Conservation (phyloP, 495 filamentous ascomycete genomes). For the Sordaria brevicollis region DNA sequence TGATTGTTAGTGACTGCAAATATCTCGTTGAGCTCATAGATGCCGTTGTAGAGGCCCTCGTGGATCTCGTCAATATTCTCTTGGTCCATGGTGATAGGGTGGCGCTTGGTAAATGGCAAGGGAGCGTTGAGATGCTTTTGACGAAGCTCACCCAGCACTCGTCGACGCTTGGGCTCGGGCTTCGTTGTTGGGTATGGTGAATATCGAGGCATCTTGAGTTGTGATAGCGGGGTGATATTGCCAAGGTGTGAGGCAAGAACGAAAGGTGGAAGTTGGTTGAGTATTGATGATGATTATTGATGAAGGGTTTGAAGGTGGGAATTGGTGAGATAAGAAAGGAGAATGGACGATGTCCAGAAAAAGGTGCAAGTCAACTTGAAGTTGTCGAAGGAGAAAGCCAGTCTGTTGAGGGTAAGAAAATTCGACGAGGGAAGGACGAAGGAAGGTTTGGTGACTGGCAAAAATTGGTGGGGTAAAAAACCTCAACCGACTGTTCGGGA, state of each 20-base stretch:
- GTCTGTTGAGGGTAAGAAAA: too few species aligned
- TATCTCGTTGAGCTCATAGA: constrained; percentile 14
- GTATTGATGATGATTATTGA: neutral
- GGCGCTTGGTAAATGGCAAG: constrained; percentile 5
- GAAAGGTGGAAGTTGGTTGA: neutral
- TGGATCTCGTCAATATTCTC: constrained; percentile 14
- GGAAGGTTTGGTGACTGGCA: neutral
- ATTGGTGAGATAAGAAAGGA: neutral
- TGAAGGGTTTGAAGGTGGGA: neutral
- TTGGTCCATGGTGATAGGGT: constrained; percentile 13
- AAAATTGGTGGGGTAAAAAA: neutral
- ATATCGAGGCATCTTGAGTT: neutral
- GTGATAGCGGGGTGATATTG: neutral
- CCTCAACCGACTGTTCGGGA: neutral
- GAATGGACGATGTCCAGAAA: neutral
- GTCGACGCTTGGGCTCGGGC: neutral
- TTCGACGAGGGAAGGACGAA: neutral
- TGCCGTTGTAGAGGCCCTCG: constrained; percentile 7
- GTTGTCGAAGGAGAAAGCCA: neutral
- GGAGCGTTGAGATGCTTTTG: constrained; percentile 10
- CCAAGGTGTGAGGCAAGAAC: neutral
- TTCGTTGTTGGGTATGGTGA: neutral
- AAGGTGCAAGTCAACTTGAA: neutral
- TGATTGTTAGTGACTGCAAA: constrained; percentile 13
- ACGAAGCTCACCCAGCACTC: constrained; percentile 10